Base-by-base conservation (phyloP, 805 yeast species). In the Brettanomyces anomalus region DNA sequence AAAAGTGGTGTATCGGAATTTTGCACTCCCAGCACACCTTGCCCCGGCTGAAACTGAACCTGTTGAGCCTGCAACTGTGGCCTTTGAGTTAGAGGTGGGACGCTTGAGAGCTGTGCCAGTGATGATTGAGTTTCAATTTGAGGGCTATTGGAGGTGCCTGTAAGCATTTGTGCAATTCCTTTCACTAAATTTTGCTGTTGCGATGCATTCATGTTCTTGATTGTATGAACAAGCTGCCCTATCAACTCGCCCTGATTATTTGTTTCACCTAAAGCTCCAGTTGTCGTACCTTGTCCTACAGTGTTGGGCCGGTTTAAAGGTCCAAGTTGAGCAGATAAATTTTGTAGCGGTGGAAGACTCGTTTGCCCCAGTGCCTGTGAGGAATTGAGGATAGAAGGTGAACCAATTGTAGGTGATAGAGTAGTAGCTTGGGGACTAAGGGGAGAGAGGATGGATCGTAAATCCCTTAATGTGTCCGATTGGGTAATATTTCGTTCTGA, bases 161-260 rank as follows among this genome's bases (percentile, higher is more conserved):
- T 33, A n/a, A 40, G 43, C 38, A 40, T 40, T 41, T 44, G 36
- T n/a, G 48, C 46, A 3, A 51, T 49, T 28, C 49, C 50, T 28
- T 46, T 47, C 31, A 53, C 47, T 8, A 56, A 39, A 8, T 46
- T 51, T n/a, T 53, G 57, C 31, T 56, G 60, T 28, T 55, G 57
- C 4, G 31, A 16, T 13, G 57, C 43, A 37, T 45, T 46, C 58
- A 56, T 52, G 34, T 42, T 45, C 36, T 53, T 50, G 19, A 55
- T 54, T 36, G 54, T 49, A 21, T 48, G 39, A 2, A 55, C 44
- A 10, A 55, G 45, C 34, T 48, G 52, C 37, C 51, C 39, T 41
- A 50, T 43, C 36, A 30, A 17, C 13, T 15, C 17, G 7, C 18
- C 17, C 15, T 38, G 18, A 18, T 16, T 17, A 18, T 24, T 24